Percentiles rank a stretch among this genome's conserved stretches.
These are phyloP conservation scores for Scedosporium aurantiacum DNA, from an alignment of 2,329 filamentous ascomycete species.

Conservation along the genomic window DNA sequence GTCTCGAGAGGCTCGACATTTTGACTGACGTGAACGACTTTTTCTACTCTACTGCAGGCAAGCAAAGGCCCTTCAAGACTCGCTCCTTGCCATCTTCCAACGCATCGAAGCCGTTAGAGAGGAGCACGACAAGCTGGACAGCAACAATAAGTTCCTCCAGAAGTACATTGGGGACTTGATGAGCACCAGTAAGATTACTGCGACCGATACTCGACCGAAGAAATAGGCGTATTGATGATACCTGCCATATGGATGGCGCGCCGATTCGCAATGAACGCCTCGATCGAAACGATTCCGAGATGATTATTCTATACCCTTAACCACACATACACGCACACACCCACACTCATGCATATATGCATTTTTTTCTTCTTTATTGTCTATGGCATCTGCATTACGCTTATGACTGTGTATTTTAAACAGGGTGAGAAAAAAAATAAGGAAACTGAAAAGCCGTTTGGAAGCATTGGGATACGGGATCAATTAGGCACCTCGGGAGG, in stretches of 20 bases:
- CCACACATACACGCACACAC: not conserved
- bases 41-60: constrained; percentile 45
- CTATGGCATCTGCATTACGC: not conserved
- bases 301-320: not conserved
- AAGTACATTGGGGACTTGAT: constrained; percentile 97
- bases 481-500: too few relatives aligned
- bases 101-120: constrained; percentile 88
- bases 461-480: not conserved
- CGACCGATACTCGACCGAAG: constrained; percentile 36
- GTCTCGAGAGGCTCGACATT: too few relatives aligned
- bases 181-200: constrained; percentile 67
- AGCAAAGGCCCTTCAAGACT: constrained; percentile 79
- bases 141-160: constrained; percentile 92
- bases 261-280: not conserved
- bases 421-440: not conserved
- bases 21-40: not conserved
- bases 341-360: too few relatives aligned
- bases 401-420: not conserved
- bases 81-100: constrained; percentile 79
- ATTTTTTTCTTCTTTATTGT: not conserved
- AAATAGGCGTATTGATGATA: constrained; percentile 30
- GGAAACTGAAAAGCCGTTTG: not conserved
- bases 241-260: not conserved
- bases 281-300: not conserved
- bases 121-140: constrained; percentile 94